These are phyloP conservation scores for Acanthamoeba royreba DNA, from an alignment of 208 protist genomes.

Conservation along the genomic window DNA sequence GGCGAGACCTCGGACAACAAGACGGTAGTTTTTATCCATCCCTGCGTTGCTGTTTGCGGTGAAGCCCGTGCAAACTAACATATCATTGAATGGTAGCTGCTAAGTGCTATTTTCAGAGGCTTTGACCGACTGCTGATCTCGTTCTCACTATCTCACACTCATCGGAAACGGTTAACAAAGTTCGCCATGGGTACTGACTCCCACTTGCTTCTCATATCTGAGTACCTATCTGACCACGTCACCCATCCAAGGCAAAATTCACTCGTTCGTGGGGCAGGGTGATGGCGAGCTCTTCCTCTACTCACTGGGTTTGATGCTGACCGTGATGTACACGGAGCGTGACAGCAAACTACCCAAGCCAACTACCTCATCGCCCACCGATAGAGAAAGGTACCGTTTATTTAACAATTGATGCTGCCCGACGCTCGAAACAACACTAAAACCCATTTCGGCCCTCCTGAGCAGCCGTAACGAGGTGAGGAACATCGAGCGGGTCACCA, in stretches of 20 bases:
- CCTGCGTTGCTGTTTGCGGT: too few species aligned
- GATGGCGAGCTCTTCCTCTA: slow-evolving; percentile 24
- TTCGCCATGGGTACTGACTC: slow-evolving; percentile 14
- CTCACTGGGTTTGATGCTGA: slow-evolving; percentile 1
- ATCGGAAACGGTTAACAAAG: slow-evolving; percentile 4
- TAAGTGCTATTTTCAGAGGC: background rate
- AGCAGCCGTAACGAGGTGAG: background rate
- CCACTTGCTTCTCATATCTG: background rate
- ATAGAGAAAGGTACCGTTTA: background rate
- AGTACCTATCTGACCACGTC: background rate
- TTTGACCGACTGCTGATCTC: slow-evolving; percentile 5
- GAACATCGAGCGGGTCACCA: slow-evolving; percentile 23
- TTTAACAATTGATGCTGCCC: background rate
- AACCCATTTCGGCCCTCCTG: background rate
- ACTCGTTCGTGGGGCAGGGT: background rate
- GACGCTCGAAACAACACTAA: background rate
- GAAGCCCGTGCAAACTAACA: too few species aligned
- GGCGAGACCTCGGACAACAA: slow-evolving; percentile 21
- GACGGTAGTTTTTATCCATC: background rate
- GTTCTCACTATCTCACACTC: slow-evolving; percentile 27
- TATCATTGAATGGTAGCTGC: background rate
- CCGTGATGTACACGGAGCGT: slow-evolving; percentile 21
- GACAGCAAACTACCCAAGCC: background rate
- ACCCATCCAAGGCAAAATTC: background rate
- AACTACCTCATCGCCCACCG: background rate